Percentiles rank a stretch among this genome's conserved stretches.
phyloP scores from a whole-genome alignment of 2,329 filamentous ascomycete genomes.

The Colletotrichum tropicicola region DNA sequence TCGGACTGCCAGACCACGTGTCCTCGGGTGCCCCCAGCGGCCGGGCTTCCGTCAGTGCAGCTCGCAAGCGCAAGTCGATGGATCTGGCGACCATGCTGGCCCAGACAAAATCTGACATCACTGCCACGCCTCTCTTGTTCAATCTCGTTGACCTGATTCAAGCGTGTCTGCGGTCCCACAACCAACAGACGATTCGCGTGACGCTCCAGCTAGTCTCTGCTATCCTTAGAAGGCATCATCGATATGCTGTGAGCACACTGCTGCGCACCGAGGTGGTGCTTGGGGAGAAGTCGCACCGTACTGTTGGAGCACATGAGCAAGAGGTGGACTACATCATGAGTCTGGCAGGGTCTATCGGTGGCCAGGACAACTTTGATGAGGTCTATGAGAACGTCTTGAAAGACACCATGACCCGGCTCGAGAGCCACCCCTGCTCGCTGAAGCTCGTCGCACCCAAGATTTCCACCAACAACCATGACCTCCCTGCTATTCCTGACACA shows the following conservation, averaged over 20 bases:
- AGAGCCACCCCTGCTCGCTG: constrained; percentile 78
- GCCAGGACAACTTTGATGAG: constrained; percentile 75
- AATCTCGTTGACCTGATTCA: constrained; percentile 92
- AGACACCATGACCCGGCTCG: constrained; percentile 74
- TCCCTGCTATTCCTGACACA: constrained; percentile 63
- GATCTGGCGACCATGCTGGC: constrained; percentile 85
- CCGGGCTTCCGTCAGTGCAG: constrained; percentile 68
- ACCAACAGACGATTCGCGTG: constrained; percentile 88
- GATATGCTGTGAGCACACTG: constrained; percentile 82
- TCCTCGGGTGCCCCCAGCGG: constrained; percentile 45
- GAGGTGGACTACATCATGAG: constrained; percentile 78
- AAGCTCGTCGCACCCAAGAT: constrained; percentile 71
- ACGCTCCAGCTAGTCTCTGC: constrained; percentile 88
- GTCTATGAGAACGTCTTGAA: constrained; percentile 77
- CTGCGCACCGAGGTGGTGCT: constrained; percentile 72
- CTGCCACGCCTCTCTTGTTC: constrained; percentile 85
- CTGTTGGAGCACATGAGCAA: constrained; percentile 77
- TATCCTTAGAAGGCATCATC: constrained; percentile 87
- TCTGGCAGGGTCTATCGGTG: constrained; percentile 74
- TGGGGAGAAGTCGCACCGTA: constrained; percentile 66
- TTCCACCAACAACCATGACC: constrained; percentile 63
- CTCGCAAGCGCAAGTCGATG: constrained; percentile 87
- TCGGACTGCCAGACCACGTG: constrained; percentile 76
- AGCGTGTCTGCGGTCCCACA: constrained; percentile 83
- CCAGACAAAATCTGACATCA: constrained; percentile 72